Evolutionary conservation across 2,329 filamentous ascomycete species (phyloP).

Genomic region (Lomentospora prolificans): DNA sequence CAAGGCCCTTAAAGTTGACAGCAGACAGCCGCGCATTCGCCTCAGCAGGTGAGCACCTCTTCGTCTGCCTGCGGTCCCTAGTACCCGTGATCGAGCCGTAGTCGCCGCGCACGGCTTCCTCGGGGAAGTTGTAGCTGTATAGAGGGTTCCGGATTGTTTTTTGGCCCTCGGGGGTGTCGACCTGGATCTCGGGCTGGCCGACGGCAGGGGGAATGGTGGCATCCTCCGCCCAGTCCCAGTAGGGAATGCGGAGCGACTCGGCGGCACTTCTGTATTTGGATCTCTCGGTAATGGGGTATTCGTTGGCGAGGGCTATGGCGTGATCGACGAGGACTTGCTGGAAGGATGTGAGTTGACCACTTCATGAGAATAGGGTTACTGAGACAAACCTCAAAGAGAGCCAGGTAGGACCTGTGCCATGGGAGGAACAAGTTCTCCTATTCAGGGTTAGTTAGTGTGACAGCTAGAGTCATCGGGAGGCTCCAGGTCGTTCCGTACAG

Average conservation of each 20-base stretch:
- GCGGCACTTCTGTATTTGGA: conserved; percentile 33
- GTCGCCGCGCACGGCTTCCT: conserved; percentile 23
- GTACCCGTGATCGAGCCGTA: conserved; percentile 34
- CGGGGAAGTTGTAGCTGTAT: conserved; percentile 39
- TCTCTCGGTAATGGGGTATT: conserved; percentile 27
- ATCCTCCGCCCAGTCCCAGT: conserved; percentile 44
- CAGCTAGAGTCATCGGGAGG: too few relatives aligned
- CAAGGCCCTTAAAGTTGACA: conserved; percentile 27
- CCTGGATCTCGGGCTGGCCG: conserved; percentile 5
- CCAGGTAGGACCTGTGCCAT: conserved; percentile 48
- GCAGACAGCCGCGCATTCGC: conserved; percentile 25
- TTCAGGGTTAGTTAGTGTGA: neutral
- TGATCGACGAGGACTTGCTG: conserved; percentile 42
- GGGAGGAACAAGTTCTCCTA: conserved; percentile 39
- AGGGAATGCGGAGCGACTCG: conserved; percentile 35
- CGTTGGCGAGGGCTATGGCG: conserved; percentile 33
- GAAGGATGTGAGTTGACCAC: neutral
- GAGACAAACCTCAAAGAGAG: conserved; percentile 39
- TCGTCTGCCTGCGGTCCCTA: conserved; percentile 16
- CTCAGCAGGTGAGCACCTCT: conserved; percentile 24
- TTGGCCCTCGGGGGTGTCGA: conserved; percentile 13
- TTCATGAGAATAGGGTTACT: conserved; percentile 5
- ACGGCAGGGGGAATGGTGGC: conserved; percentile 32
- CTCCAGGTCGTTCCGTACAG: conserved; percentile 28
- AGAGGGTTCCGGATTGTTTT: conserved; percentile 40